Conservation (phyloP, 164 flowering plant genomes). For the Chimonanthus praecox region DNA sequence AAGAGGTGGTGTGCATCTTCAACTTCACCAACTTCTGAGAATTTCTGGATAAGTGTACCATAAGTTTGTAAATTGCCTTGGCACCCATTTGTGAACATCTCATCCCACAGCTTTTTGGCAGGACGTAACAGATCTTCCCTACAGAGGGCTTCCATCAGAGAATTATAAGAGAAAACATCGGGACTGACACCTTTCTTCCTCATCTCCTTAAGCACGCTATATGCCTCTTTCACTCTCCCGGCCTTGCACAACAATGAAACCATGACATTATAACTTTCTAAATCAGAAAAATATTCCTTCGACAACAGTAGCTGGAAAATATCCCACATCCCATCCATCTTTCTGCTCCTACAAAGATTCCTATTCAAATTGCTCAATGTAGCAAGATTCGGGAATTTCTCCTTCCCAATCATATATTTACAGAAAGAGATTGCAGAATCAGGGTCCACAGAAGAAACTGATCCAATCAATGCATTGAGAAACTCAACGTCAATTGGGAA, state of each 20-base stretch:
- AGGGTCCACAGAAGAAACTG: constrained; percentile 55
- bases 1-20: constrained; percentile 64
- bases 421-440: constrained; percentile 45
- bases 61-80: constrained; percentile 61
- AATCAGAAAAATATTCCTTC: constrained; percentile 49
- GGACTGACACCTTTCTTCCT: constrained; percentile 65
- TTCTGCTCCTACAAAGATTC: constrained; percentile 51
- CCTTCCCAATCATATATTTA: constrained; percentile 51
- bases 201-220: constrained; percentile 71
- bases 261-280: constrained; percentile 61
- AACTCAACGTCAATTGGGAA: constrained; percentile 74
- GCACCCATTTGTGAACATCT: constrained; percentile 83
- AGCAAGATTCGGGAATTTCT: constrained; percentile 44
- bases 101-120: constrained; percentile 90
- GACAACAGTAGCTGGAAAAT: constrained; percentile 37
- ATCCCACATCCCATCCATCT: constrained; percentile 52
- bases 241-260: constrained; percentile 63
- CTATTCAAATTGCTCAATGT: constrained; percentile 66
- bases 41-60: constrained; percentile 59
- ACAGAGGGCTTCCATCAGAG: constrained; percentile 84
- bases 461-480: constrained; percentile 66
- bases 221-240: constrained; percentile 73
- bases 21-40: constrained; percentile 52
- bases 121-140: constrained; percentile 81
- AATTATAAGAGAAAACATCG: constrained; percentile 61